phyloP scores from a whole-genome alignment of 225 moss, liverwort and hornwort genomes.

The Takakia lepidozioides region DNA sequence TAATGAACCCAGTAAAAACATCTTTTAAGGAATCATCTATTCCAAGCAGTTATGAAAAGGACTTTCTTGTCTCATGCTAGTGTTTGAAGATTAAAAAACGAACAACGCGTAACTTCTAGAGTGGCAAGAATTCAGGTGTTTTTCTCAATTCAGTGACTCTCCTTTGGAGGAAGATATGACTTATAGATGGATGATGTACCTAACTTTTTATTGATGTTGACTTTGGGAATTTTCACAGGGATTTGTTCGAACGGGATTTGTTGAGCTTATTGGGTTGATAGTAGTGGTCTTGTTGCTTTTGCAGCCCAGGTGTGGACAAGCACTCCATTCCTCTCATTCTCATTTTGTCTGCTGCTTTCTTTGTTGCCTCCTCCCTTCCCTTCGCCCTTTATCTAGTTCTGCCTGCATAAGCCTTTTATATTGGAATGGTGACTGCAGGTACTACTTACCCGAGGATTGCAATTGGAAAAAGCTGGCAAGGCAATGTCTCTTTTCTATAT shows the following conservation, averaged over 20 bases:
- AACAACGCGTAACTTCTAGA: too few species aligned
- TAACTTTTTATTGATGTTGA: neutral
- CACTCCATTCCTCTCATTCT: neutral
- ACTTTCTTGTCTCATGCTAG: too few species aligned
- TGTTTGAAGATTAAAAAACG: too few species aligned
- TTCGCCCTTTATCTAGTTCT: neutral
- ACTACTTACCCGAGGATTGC: constrained; percentile 1
- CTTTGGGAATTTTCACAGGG: neutral
- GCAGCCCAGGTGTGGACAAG: constrained; percentile 1
- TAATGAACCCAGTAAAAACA: neutral
- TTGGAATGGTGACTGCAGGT: neutral
- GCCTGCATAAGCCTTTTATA: neutral
- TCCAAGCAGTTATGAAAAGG: too few species aligned
- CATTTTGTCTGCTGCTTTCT: too few species aligned
- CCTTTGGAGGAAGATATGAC: neutral
- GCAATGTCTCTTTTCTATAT: constrained; percentile 1
- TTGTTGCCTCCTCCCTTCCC: neutral
- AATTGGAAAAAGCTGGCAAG: constrained; percentile 3
- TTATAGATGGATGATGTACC: neutral
- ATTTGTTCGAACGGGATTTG: neutral
- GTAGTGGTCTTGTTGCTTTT: neutral
- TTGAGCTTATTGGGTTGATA: neutral
- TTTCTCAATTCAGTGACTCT: too few species aligned
- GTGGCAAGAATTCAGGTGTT: too few species aligned
- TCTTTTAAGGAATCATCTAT: neutral